Conservation (phyloP, 768 basidiomycete genomes). For the Inosperma sp. region DNA sequence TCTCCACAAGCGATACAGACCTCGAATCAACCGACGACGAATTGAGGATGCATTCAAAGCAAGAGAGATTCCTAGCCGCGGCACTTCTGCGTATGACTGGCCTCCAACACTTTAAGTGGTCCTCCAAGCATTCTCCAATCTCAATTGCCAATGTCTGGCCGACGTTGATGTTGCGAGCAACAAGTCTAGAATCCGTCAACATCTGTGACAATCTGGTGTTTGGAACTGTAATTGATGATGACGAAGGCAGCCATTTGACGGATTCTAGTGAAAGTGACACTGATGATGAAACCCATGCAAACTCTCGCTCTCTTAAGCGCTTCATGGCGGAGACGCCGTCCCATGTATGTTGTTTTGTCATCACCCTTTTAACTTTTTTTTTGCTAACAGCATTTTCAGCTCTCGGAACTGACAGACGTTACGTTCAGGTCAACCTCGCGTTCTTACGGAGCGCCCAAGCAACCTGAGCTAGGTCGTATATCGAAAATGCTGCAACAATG, state of each 20-base stretch:
- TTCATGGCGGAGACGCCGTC: constrained; percentile 14
- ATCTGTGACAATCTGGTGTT: constrained; percentile 56
- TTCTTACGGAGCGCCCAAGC: constrained; percentile 49
- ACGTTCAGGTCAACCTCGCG: constrained; percentile 50
- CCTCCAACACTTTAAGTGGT: constrained; percentile 52
- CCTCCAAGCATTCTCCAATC: constrained; percentile 59
- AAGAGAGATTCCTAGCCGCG: constrained; percentile 47
- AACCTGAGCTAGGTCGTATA: constrained; percentile 48
- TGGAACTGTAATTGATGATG: constrained; percentile 12
- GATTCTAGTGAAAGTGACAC: constrained; percentile 14
- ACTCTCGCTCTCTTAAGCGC: constrained; percentile 9
- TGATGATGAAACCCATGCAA: constrained; percentile 9
- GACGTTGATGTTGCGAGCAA: constrained; percentile 38
- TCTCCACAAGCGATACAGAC: constrained; percentile 51
- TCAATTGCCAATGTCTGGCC: constrained; percentile 54
- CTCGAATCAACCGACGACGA: constrained; percentile 60
- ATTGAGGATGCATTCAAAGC: constrained; percentile 52
- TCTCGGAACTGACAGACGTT: constrained; percentile 41
- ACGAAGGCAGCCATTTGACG: constrained; percentile 7
- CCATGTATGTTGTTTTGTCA: background rate
- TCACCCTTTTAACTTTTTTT: background rate
- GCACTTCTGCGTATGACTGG: constrained; percentile 53
- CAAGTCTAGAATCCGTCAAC: constrained; percentile 41
- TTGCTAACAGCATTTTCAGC: constrained; percentile 28
- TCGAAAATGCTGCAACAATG: constrained; percentile 50